Evolutionary conservation across 225 moss, liverwort and hornwort species (phyloP).

Genomic region (Pseudoscleropodium purum): DNA sequence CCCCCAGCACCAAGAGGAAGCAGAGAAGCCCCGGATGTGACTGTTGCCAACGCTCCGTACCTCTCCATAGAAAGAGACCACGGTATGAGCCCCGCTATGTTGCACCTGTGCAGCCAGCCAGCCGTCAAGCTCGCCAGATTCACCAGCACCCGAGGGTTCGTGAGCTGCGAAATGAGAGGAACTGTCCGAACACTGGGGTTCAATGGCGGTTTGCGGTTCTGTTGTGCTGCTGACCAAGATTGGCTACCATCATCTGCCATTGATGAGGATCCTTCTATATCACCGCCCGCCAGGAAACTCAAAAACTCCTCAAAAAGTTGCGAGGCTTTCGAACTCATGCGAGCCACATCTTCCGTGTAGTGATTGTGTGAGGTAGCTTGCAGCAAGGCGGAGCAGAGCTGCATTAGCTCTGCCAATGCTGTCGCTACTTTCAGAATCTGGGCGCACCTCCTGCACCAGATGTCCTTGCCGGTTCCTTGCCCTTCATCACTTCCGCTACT

Average conservation of each 20-base stretch:
- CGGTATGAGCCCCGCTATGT: slow-evolving; percentile 41
- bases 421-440: slow-evolving; percentile 68
- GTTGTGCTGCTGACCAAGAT: slow-evolving; percentile 21
- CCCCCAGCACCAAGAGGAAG: slow-evolving; percentile 44
- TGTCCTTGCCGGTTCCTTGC: slow-evolving; percentile 7
- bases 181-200: slow-evolving; percentile 51
- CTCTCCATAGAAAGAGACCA: slow-evolving; percentile 65
- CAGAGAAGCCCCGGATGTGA: slow-evolving; percentile 60
- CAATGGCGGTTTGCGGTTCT: slow-evolving; percentile 23
- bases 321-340: slow-evolving; percentile 50
- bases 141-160: slow-evolving; percentile 64
- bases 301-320: slow-evolving; percentile 90
- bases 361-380: slow-evolving; percentile 31
- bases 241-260: slow-evolving; percentile 50
- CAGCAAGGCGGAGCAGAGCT: slow-evolving; percentile 47
- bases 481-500: slow-evolving; percentile 16
- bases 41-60: slow-evolving; percentile 72
- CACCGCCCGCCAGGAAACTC: slow-evolving; percentile 55
- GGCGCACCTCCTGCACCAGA: slow-evolving; percentile 39
- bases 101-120: slow-evolving; percentile 90
- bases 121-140: slow-evolving; percentile 84
- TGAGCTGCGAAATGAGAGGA: slow-evolving; percentile 61
- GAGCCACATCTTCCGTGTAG: slow-evolving; percentile 71
- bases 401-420: slow-evolving; percentile 63
- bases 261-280: slow-evolving; percentile 40